Evolutionary conservation across 345 rosid species (phyloP), one percentile per base, ranked within the genome.

Genomic region (Crucihimalaya himalaica): DNA sequence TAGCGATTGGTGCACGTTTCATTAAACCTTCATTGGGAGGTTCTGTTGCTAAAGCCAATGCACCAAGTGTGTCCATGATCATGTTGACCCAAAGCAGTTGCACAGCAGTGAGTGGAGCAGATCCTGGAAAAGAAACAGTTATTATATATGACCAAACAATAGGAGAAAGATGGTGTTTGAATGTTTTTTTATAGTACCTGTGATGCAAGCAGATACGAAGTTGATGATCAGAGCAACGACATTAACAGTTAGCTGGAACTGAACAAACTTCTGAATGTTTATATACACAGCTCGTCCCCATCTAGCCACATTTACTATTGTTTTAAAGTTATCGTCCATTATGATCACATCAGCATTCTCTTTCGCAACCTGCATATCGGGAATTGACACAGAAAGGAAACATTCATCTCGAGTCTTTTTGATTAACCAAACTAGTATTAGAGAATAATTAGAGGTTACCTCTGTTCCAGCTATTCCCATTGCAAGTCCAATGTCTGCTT

Each of bases 391-490:
- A 21, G 2, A 59, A 37, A 4, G 10, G 39, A 25, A 65, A 54
- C 5, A 8, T 73, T 45, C 23, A 34, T 55, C 45, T 45, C 42
- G 2, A 11, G n/a, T 34, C 29, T 14, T 56, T 56, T n/a, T 14
- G 9, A 62, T 71, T 3, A 45, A 55, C 39, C 2, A 20, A 50
- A 20, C 53, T n/a, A 59, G 28, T 6, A 28, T 39, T 37, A 59
- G 47, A 68, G 54, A 59, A 40, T 29, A 40, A 6, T 0, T 16
- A 50, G 2, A 10, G 37, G 69, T 53, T 68, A 90, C 98, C 93
- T 94, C 97, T 64, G 97, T 94, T 71, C 97, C 98, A 50, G 97
- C 93, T 67, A 88, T 89, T 57, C 98, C 97, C 97, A 94, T 94
- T 13, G 98, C 93, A 61, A 94, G 90, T 71, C 98, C 98, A 75